phyloP scores from a whole-genome alignment of 345 rosid genomes.

The Firmiana major region DNA sequence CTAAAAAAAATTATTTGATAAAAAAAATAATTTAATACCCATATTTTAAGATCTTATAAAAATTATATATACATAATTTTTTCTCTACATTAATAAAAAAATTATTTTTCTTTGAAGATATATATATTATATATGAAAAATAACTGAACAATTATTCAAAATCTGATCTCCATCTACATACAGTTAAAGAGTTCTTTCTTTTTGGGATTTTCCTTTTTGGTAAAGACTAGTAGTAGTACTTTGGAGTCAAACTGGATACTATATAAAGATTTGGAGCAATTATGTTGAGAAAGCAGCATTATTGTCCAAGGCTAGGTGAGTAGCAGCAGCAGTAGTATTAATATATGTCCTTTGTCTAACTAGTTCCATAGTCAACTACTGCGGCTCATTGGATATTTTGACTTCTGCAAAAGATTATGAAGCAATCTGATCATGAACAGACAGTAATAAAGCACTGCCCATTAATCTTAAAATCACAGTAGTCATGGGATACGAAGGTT shows the following conservation, averaged over 20 bases:
- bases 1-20: too few relatives aligned
- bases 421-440: slow-evolving; percentile 22
- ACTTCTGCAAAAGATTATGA: slow-evolving; percentile 11
- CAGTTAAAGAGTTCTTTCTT: too few relatives aligned
- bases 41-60: too few relatives aligned
- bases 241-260: not conserved
- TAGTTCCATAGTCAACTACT: slow-evolving; percentile 45
- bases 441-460: slow-evolving; percentile 22
- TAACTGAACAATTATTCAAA: not conserved
- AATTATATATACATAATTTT: too few relatives aligned
- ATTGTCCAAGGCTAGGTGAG: not conserved
- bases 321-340: not conserved
- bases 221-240: not conserved
- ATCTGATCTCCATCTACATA: not conserved
- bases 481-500: not conserved
- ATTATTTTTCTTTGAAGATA: too few relatives aligned
- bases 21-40: too few relatives aligned
- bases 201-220: too few relatives aligned
- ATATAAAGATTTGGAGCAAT: not conserved
- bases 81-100: too few relatives aligned
- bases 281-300: not conserved
- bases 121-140: too few relatives aligned
- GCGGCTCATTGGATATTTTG: slow-evolving; percentile 52
- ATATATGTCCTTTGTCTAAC: slow-evolving; percentile 18
- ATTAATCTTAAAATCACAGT: not conserved